Conservation (phyloP, 1,284 basidiomycete genomes). For the Abortiporus biennis region DNA sequence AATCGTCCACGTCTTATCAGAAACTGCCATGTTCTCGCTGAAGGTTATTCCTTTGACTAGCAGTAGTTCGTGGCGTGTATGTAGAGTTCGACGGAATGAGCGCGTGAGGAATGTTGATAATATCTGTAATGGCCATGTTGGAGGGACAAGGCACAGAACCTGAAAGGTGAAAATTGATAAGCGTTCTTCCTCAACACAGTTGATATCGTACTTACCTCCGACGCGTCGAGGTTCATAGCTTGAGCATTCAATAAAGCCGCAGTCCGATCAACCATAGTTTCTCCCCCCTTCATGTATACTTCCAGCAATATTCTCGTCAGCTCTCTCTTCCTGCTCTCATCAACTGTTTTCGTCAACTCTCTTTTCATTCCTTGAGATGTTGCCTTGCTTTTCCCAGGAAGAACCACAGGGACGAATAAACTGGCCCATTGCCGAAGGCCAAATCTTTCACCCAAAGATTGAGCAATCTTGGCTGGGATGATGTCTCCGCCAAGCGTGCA, state of each 20-base stretch:
- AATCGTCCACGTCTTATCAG: conserved; percentile 46
- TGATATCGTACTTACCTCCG: conserved; percentile 51
- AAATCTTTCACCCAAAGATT: conserved; percentile 43
- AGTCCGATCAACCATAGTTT: conserved; percentile 44
- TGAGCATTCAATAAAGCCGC: conserved; percentile 74
- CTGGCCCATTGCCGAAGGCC: conserved; percentile 52
- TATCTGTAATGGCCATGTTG: conserved; percentile 66
- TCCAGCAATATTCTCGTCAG: conserved; percentile 69
- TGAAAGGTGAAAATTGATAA: conserved; percentile 20
- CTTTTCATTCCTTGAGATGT: too few species aligned
- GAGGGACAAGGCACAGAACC: conserved; percentile 69
- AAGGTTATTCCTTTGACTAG: conserved; percentile 67
- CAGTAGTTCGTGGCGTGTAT: conserved; percentile 61
- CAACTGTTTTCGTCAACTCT: conserved; percentile 40
- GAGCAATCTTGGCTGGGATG: conserved; percentile 55
- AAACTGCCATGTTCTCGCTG: conserved; percentile 65
- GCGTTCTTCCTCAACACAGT: conserved; percentile 3
- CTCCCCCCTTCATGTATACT: conserved; percentile 73
- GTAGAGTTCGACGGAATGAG: conserved; percentile 72
- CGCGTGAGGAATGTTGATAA: conserved; percentile 76
- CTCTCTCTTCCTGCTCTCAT: conserved; percentile 49
- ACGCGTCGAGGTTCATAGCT: conserved; percentile 68
- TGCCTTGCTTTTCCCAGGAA: conserved; percentile 10
- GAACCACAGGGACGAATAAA: conserved; percentile 30
- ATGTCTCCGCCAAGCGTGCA: conserved; percentile 72